Evolutionary conservation across 2,329 filamentous ascomycete species (phyloP), one percentile per base, ranked within the genome.

Genomic region (Cordyceps cateniannulata): DNA sequence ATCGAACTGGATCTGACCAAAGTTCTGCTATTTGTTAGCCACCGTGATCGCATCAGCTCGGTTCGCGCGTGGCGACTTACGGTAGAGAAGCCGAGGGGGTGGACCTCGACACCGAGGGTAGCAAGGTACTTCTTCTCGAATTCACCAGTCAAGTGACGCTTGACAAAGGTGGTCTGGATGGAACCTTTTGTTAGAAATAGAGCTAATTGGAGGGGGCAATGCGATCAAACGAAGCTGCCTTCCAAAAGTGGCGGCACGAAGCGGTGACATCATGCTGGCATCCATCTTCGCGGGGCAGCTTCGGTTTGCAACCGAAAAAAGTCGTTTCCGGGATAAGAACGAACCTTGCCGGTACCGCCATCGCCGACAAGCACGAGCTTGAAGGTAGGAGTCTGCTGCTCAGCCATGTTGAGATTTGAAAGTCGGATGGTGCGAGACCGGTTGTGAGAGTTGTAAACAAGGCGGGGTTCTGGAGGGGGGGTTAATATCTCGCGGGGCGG

Each of bases 101-200:
- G 95, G 69, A 99, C 95, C 79, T 99, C 95, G 76, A 99, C 95
- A 89, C 95, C 95, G 68, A 99, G 91, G 63, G 95, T 99, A 72
- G 95, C 95, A 79, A 99, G 98, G 83, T 99, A 99, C 85, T 98
- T 99, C 90, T 99, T 99, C 84, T 99, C 95, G 77, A 99, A 99
- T 79, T 99, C 95, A 78, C 95, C 95, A 75, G 95, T 99, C 87
- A 98, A 86, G 82, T 99, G 95, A 76, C 95, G 95, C 89, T 99
- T 99, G 85, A 99, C 95, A 80, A 99, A 99, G 76, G 95, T 99
- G 77, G 95, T 99, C 95, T 99, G 75, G 32, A 52, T 62, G 52
- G 56, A 48, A 18, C 32, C 47, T 59, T 35, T 49, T 29, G 54
- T 64, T 60, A 66, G 66, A 65, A 63, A 50, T n/a, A 40, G 16